Evolutionary conservation across 140 eudicot species (phyloP), one percentile per base, ranked within the genome.

Genomic region (Ambrosia hybrid): DNA sequence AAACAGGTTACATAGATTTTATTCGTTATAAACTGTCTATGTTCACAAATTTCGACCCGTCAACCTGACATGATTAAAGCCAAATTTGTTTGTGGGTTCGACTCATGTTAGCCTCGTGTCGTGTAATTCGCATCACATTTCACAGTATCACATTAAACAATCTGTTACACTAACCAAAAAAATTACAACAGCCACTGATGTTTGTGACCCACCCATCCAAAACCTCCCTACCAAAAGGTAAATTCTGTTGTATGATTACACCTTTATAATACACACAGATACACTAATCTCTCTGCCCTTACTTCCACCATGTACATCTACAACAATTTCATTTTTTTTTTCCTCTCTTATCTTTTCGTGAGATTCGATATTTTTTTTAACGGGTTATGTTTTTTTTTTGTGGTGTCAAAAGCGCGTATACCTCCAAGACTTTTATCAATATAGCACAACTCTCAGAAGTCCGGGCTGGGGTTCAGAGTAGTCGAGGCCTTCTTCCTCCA

Each of bases 391-490:
- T 74, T 17, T 62, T 75, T 73, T 62, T 75, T 53, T 30, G 38
- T 14, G 73, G 74, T 77, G 80, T 77, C 82, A 86, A 79, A 77
- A 84, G 67, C 81, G 72, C 58, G 67, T 77, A 76, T 86, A 85
- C 90, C 82, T 62, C 67, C 59, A 17, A 49, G 58, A n/a, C 63
- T 45, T 4, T 43, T 41, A 53, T 90, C 89, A 94, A 77, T 86
- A 88, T 79, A 94, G 12, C 76, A 90, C 88, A 74, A 94, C 97
- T 17, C 95, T 87, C 13, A 94, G 96, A 21, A 94, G 88, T 57
- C 99, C 99, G 0, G 99, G 92, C 75, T 88, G 99, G 41, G 99
- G 96, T 77, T 94, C 99, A 45, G 92, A 78, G 84, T 76, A 94
- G 66, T 94, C 95, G 1, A 94, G 92, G 75, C 97, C 92, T 69